Evolutionary conservation across 345 rosid genomes (phyloP), one percentile per base, ranked within the genome.

Genomic region (Gossypioides kirkii): DNA sequence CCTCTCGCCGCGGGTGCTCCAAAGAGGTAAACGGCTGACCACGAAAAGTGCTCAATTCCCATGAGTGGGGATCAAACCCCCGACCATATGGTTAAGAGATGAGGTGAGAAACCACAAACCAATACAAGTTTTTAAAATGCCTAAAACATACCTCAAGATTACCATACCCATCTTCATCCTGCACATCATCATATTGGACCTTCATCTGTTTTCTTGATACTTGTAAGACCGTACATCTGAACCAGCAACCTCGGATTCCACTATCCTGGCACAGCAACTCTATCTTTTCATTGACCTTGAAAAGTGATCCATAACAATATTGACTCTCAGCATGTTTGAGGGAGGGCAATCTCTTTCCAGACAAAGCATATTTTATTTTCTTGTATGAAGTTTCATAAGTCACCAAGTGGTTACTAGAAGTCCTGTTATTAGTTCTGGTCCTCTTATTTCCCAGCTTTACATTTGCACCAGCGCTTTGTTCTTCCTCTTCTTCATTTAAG

Each of bases 171-270:
- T 91, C 94, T 64, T 87, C 99, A 71, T 92, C 98, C 80, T 77
- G 85, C 78, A 95, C 68, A 81, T 94, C 98, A 83, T 89, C 91
- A 82, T 92, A 95, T 74, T 77, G 87, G 32, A 95, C 97, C 78
- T 87, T 95, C 72, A 95, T 85, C 74, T 81, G 89, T 74, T 84
- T 95, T 63, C 82, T 79, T 63, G 89, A 84, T 62, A 87, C 78
- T 77, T 87, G 86, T 77, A 95, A 70, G 82, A 92, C 79, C 18
- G 91, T 88, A 82, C 98, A 90, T 82, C 90, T 86, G 81, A 95
- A 95, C 99, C 98, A 92, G 83, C 99, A 92, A 59, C 99, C 99
- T 81, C 96, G 87, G 74, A 95, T 82, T 50, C 99, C 99, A 69
- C 99, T 95, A 82, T 95, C 99, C 86, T 89, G 99, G 87, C 97